phyloP scores from a whole-genome alignment of 2,329 filamentous ascomycete genomes.

The Lasiodiplodia sp. region DNA sequence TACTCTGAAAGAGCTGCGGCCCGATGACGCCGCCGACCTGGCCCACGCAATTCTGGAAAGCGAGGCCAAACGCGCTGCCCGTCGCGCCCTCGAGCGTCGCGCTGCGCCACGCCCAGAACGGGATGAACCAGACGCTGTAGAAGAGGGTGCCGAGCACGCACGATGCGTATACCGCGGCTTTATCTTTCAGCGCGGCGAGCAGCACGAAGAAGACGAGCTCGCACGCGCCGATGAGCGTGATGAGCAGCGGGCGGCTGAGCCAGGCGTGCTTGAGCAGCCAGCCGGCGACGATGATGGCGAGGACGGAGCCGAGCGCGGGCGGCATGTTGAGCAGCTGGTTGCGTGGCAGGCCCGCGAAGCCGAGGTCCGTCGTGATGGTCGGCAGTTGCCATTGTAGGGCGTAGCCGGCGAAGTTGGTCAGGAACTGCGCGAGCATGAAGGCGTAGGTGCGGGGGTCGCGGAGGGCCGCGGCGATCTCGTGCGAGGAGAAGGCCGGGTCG shows the following conservation, averaged over 20 bases:
- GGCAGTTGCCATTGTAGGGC: constrained; percentile 53
- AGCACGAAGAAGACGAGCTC: constrained; percentile 55
- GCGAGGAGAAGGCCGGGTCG: constrained; percentile 46
- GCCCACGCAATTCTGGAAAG: constrained; percentile 52
- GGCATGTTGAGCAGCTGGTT: constrained; percentile 58
- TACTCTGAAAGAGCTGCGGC: constrained; percentile 53
- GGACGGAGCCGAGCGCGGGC: constrained; percentile 51
- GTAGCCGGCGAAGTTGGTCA: constrained; percentile 53
- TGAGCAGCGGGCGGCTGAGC: constrained; percentile 49
- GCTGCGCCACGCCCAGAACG: constrained; percentile 56
- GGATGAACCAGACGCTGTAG: constrained; percentile 54
- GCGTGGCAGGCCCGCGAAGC: constrained; percentile 51
- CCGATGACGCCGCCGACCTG: constrained; percentile 57
- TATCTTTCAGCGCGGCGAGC: constrained; percentile 48
- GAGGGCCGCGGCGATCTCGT: constrained; percentile 48
- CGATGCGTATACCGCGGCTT: constrained; percentile 52
- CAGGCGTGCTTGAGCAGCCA: constrained; percentile 51
- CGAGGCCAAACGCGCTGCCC: constrained; percentile 55
- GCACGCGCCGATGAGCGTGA: constrained; percentile 51
- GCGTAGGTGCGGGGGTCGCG: constrained; percentile 45
- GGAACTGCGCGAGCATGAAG: constrained; percentile 48
- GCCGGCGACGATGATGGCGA: constrained; percentile 50
- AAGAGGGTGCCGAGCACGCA: constrained; percentile 55
- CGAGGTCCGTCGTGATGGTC: constrained; percentile 52
- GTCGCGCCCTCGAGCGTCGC: constrained; percentile 52